Percentiles rank a stretch among this genome's conserved stretches.
Evolutionary conservation across 225 moss, liverwort and hornwort genomes (phyloP).

Genomic region (Sphagnum tenellum): DNA sequence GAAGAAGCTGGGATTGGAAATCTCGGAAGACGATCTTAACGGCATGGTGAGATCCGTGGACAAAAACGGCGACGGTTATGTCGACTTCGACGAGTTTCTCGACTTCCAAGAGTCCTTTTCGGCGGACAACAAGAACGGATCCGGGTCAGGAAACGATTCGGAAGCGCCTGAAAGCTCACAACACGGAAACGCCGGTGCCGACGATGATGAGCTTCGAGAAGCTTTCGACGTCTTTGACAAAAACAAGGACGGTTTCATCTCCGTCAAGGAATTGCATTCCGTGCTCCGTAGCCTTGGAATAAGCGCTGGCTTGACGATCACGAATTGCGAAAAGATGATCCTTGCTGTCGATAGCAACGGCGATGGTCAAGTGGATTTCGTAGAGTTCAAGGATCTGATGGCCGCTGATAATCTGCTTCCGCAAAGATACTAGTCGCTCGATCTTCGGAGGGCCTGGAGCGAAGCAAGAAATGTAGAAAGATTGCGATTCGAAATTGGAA

Average conservation of each 20-base stretch:
- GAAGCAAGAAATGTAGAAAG: too few species aligned
- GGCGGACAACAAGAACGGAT: too few species aligned
- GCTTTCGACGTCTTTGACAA: conserved; percentile 36
- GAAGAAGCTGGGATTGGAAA: conserved; percentile 16
- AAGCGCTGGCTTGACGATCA: conserved; percentile 11
- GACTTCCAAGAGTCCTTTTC: conserved; percentile 9
- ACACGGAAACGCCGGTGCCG: background rate
- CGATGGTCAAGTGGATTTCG: conserved; percentile 38
- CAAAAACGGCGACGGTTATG: conserved; percentile 18
- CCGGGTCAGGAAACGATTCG: background rate
- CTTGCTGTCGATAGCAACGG: conserved; percentile 30
- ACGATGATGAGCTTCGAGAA: conserved; percentile 20
- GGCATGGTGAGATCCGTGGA: conserved; percentile 16
- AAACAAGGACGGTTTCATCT: conserved; percentile 35
- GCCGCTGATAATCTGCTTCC: too few species aligned
- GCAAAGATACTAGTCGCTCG: too few species aligned
- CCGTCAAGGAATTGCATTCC: conserved; percentile 21
- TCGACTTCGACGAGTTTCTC: conserved; percentile 33
- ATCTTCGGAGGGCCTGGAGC: too few species aligned
- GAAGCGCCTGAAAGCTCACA: too few species aligned
- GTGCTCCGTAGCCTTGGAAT: conserved; percentile 31
- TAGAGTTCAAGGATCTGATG: conserved; percentile 41
- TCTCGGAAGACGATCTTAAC: conserved; percentile 15
- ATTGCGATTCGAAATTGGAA: too few species aligned
- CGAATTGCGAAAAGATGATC: conserved; percentile 38